Percentiles rank a stretch among this genome's conserved stretches.
Conservation (phyloP, 2,329 filamentous ascomycete genomes). For the Diaporthe sp. region DNA sequence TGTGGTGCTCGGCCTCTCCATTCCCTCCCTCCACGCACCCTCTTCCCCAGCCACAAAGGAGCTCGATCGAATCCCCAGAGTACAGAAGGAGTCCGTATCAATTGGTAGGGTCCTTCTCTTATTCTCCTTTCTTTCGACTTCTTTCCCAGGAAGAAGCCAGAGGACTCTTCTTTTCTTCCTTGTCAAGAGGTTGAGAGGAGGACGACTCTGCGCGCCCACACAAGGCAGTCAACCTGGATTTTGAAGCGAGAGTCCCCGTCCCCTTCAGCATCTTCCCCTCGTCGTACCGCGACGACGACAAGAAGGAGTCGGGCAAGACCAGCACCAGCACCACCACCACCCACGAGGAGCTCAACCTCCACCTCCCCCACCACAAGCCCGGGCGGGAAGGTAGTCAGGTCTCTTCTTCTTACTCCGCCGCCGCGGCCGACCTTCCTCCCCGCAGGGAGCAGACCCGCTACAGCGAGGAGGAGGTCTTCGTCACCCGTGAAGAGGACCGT, state of each 20-base stretch:
- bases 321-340: slow-evolving; percentile 64
- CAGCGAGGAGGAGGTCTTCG: slow-evolving; percentile 86
- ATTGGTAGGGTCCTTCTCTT: slow-evolving; percentile 49
- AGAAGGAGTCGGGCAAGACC: slow-evolving; percentile 65
- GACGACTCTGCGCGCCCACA: slow-evolving; percentile 53
- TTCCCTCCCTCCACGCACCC: background rate
- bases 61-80: slow-evolving; percentile 46
- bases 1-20: slow-evolving; percentile 27
- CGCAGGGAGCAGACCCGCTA: slow-evolving; percentile 64
- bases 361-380: slow-evolving; percentile 79
- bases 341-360: slow-evolving; percentile 91
- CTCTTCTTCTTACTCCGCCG: slow-evolving; percentile 76
- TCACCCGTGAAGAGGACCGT: slow-evolving; percentile 82
- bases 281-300: slow-evolving; percentile 70
- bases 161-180: slow-evolving; percentile 71
- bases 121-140: slow-evolving; percentile 59
- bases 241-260: slow-evolving; percentile 99
- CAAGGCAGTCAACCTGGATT: slow-evolving; percentile 98
- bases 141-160: slow-evolving; percentile 56
- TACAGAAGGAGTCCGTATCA: slow-evolving; percentile 45
- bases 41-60: slow-evolving; percentile 35
- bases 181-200: slow-evolving; percentile 60
- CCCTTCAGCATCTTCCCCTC: slow-evolving; percentile 99
- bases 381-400: slow-evolving; percentile 91
- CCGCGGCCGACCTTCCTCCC: slow-evolving; percentile 70